Evolutionary conservation across 805 yeast genomes (phyloP), one percentile per base, ranked within the genome.

Genomic region (Lachancea quebecensis): DNA sequence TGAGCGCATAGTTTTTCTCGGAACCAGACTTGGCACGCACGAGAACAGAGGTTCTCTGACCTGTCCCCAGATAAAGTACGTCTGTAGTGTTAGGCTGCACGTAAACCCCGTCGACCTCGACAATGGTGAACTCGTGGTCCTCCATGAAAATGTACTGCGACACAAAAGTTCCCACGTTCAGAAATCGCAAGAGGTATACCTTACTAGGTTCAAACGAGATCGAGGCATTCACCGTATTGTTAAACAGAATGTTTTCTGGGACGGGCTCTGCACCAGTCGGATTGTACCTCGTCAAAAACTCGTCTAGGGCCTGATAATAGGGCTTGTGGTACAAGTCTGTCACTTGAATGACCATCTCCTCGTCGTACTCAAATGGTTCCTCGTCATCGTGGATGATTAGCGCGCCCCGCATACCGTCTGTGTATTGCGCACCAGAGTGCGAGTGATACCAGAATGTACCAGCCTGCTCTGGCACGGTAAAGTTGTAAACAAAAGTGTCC

Each of bases 371-470:
- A 51, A 79, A 82, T 0, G 84, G 84, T 42, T 58, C 63, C 11
- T 66, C 62, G 29, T 66, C 65, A 47, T 81, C 87, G 49, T 81
- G 86, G 32, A 85, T 73, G 12, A 84, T 72, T 47, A 85, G 72
- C 35, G 84, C 64, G 0, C 83, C 89, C 54, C 91, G 71, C 49
- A 85, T 65, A 0, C 95, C 95, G 62, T 85, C 95, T 45, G 84
- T 78, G 55, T 85, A 85, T 58, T 85, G 93, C 11, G 84, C 68
- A 0, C 87, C 89, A 33, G 81, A 71, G 56, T 85, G 95, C 4
- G 88, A 79, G 60, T 85, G 95, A 62, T 84, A 85, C 95, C 95
- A 85, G 65, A 71, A 85, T n/a, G 87, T 75, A 41, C 95, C 95
- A 3, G 69, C 78, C 60, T 85, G 90, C 50, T 77, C 73, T 7